A percentile compares a stretch with the other conserved stretches of the same genome.
Evolutionary conservation across 352 stramenopile genomes (phyloP).

Genomic region (Detonula confervacea): DNA sequence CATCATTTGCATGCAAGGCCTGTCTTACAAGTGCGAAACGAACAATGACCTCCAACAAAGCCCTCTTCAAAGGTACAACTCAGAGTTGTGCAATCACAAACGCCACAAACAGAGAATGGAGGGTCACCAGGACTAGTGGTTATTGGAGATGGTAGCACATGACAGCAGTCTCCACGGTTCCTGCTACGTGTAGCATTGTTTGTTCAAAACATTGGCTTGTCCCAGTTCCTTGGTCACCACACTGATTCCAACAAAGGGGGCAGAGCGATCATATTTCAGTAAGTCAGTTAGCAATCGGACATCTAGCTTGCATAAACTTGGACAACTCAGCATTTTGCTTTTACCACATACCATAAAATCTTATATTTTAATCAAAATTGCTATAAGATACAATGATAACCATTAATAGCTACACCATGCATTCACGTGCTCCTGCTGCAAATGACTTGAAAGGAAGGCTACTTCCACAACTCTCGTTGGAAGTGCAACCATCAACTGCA

Average conservation of each 20-base stretch:
- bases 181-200: constrained; percentile 69
- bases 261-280: too few relatives aligned
- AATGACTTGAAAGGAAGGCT: background rate
- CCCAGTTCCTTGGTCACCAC: constrained; percentile 66
- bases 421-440: too few relatives aligned
- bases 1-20: constrained; percentile 70
- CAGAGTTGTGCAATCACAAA: constrained; percentile 65
- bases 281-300: too few relatives aligned
- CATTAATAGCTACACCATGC: too few relatives aligned
- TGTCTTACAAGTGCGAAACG: constrained; percentile 84
- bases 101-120: constrained; percentile 66
- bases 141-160: constrained; percentile 50
- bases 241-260: too few relatives aligned
- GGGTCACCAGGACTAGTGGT: constrained; percentile 56
- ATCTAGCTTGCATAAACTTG: too few relatives aligned
- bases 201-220: constrained; percentile 65
- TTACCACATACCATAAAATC: too few relatives aligned
- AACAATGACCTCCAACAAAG: constrained; percentile 90
- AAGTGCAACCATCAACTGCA: background rate
- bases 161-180: constrained; percentile 90
- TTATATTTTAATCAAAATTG: too few relatives aligned
- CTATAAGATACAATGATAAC: too few relatives aligned
- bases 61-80: constrained; percentile 87
- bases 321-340: too few relatives aligned
- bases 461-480: background rate